Evolutionary conservation across 2,329 filamentous ascomycete genomes (phyloP), one percentile per base, ranked within the genome.

Genomic region (Colletotrichum filicis): DNA sequence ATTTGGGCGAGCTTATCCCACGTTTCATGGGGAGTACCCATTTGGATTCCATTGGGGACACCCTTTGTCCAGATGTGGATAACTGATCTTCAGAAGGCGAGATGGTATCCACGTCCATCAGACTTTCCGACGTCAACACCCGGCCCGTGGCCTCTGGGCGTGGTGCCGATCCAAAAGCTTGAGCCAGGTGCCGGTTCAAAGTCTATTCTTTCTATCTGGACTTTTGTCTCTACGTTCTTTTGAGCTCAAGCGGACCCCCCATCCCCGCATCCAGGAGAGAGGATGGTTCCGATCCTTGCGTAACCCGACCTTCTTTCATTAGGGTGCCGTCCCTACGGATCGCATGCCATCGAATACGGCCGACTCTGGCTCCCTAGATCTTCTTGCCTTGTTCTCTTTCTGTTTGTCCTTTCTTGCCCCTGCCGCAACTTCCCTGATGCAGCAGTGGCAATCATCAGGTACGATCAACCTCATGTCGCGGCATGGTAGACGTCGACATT

Each of bases 401-500:
- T 37, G 24, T 3, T 26, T 28, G 55, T 14, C 9, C 26, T 22
- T 37, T 11, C 32, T 26, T 64, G 37, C 30, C 30, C 4, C 24
- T 22, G 16, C 53, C 22, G 49, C 67, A 9, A 65, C n/a, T 12
- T 42, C 28, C 9, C 19, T 28, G 24, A 55, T 30, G 22, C 46
- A 69, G 52, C n/a, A 35, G 60, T 28, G 35, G 58, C 46, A 24
- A 32, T 46, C 32, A 35, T 55, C 16, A n/a, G 14, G 24, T n/a
- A 32, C 8, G 19, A 30, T 9, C 49, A 22, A 32, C 57, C 32
- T 7, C 16, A 42, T 37, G 9, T 53, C 19, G 30, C 61, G 63
- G 62, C 68, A 70, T 66, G 68, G 55, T 70, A n/a, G 68, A 71
- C 59, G 32, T 66, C 30, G 61, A 66, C 49, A 49, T 67, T 26